phyloP scores from a whole-genome alignment of 768 basidiomycete genomes.

The Lactarius vividus region DNA sequence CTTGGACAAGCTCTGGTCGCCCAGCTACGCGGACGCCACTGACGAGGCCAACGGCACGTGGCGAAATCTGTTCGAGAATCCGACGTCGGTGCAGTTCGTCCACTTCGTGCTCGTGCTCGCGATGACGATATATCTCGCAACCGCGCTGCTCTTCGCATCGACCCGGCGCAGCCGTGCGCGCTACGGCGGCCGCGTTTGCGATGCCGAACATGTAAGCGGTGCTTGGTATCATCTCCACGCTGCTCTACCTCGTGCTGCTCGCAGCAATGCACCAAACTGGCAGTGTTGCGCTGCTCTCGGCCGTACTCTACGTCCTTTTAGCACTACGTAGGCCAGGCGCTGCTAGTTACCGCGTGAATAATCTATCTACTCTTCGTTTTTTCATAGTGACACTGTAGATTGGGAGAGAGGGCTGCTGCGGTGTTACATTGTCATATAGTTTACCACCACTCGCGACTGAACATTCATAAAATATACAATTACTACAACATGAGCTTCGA shows the following conservation, averaged over 20 bases:
- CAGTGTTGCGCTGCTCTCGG: too few relatives aligned
- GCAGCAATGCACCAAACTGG: too few relatives aligned
- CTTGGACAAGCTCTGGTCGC: conserved; percentile 53
- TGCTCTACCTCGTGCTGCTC: too few relatives aligned
- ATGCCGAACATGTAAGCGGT: conserved; percentile 83
- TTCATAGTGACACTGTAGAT: too few relatives aligned
- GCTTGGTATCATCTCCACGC: too few relatives aligned
- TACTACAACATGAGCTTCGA: background rate
- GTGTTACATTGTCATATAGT: too few relatives aligned
- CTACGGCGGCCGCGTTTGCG: conserved; percentile 60
- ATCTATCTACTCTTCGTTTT: background rate
- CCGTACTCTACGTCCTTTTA: conserved; percentile 76
- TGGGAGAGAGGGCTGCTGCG: background rate
- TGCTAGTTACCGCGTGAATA: conserved; percentile 34
- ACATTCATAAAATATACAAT: background rate
- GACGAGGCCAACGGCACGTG: conserved; percentile 61
- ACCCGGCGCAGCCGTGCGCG: conserved; percentile 53
- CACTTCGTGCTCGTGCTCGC: conserved; percentile 97
- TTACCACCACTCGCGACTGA: background rate
- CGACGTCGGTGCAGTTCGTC: conserved; percentile 95
- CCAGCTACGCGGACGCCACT: conserved; percentile 58
- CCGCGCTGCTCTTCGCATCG: conserved; percentile 58
- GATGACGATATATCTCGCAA: conserved; percentile 74
- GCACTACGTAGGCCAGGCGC: conserved; percentile 68
- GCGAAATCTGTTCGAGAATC: conserved; percentile 96